Conservation (phyloP, 768 basidiomycete species). For the Sporobolomyces phaffii region DNA sequence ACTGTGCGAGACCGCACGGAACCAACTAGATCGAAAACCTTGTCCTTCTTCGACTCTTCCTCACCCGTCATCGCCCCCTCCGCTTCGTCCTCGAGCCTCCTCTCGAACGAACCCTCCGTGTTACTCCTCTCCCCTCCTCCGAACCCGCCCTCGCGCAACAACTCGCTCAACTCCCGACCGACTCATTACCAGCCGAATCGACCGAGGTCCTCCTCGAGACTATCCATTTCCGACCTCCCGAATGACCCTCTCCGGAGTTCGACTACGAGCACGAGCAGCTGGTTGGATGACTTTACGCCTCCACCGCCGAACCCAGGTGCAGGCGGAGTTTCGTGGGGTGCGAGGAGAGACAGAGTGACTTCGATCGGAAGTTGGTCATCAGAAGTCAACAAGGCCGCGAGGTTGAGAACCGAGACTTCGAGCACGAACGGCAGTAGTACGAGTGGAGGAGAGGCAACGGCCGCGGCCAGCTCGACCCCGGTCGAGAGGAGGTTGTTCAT, state of each 20-base stretch:
- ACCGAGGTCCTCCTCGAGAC: conserved; percentile 5
- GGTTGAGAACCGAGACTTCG: not conserved
- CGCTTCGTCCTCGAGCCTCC: not conserved
- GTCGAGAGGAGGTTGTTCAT: conserved; percentile 4
- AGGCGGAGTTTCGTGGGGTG: not conserved
- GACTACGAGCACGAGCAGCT: not conserved
- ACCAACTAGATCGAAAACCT: conserved; percentile 27
- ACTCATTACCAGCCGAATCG: not conserved
- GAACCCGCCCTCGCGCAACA: conserved; percentile 24
- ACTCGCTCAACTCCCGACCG: conserved; percentile 3
- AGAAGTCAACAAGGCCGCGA: not conserved
- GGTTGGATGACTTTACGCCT: not conserved
- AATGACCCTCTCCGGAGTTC: conserved; percentile 3
- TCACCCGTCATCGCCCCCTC: not conserved
- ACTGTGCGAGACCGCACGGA: not conserved
- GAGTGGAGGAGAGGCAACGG: not conserved
- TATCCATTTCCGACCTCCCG: not conserved
- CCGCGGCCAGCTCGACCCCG: not conserved
- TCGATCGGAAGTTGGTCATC: conserved; percentile 1
- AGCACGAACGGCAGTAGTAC: not conserved
- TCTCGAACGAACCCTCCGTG: not conserved
- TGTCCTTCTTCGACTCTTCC: conserved; percentile 33
- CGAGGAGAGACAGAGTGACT: not conserved
- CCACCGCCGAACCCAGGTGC: not conserved
- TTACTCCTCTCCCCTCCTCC: conserved; percentile 22